A percentile compares a stretch with the other conserved stretches of the same genome.
Evolutionary conservation across 2,329 filamentous ascomycete genomes (phyloP).

Genomic region (Tolypocladium tropicale): DNA sequence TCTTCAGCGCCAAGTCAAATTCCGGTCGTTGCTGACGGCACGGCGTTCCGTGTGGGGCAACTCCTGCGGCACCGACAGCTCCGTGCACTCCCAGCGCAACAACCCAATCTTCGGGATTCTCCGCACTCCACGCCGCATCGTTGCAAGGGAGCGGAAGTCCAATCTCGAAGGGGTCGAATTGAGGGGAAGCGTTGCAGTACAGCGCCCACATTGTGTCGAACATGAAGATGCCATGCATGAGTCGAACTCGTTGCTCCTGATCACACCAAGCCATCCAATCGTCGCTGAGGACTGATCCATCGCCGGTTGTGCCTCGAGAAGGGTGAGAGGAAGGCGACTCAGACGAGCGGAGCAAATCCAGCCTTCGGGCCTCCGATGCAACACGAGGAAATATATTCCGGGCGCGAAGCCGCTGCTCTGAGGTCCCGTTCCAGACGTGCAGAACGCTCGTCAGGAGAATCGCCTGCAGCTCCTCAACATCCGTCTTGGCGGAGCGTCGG

Average conservation of each 20-base stretch:
- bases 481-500: conserved; percentile 21
- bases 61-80: neutral
- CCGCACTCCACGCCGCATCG: conserved; percentile 65
- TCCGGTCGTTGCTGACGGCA: conserved; percentile 56
- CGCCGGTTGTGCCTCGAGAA: neutral
- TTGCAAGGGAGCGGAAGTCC: conserved; percentile 60
- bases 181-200: conserved; percentile 59
- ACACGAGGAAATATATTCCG: conserved; percentile 48
- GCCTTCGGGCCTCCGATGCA: conserved; percentile 44
- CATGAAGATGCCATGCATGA: conserved; percentile 56
- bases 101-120: conserved; percentile 47
- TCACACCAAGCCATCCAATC: conserved; percentile 59
- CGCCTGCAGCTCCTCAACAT: conserved; percentile 59
- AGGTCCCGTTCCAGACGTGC: conserved; percentile 61
- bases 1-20: conserved; percentile 49
- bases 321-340: neutral
- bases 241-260: conserved; percentile 57
- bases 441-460: conserved; percentile 51
- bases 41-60: conserved; percentile 19
- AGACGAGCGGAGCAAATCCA: conserved; percentile 45
- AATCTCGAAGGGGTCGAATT: conserved; percentile 55
- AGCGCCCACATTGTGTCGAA: conserved; percentile 55
- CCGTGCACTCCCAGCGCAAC: neutral
- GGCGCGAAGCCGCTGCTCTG: conserved; percentile 53
- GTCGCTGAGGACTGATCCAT: conserved; percentile 40